Base-by-base conservation (phyloP, 2,329 filamentous ascomycete species). In the Sphaerulina musiva region DNA sequence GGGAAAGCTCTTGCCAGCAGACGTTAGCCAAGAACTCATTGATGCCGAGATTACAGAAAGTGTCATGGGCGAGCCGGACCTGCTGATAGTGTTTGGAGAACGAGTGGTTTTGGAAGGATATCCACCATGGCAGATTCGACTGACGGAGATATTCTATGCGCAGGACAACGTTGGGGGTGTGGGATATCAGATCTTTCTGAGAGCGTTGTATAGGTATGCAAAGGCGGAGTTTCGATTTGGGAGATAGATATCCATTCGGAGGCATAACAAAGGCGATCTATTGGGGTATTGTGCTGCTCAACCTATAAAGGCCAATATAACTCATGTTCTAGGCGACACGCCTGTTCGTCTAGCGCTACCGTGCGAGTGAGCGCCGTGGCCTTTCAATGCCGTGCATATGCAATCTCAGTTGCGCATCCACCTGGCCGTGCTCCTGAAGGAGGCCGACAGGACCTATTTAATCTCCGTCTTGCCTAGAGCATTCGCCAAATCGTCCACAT, bases 81-180 rank as follows among this genome's bases (percentile, higher is more conserved):
- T 98, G 11, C 75, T 98, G 55, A 81, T 98, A 51, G 75, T 95
- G 7, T 98, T 98, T 69, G 84, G 86, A 1, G 88, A 91, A 3
- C 82, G 84, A 47, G 83, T 97, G 51, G 85, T 90, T 68, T 74
- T 98, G 43, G 85, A 89, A 51, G 90, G 93, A 8, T 98, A 97
- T 69, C 93, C 93, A 8, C 93, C 93, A 1, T 98, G 93, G 93
- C 93, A 96, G 73, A 81, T 97, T 58, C 82, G 93, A 42, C 75
- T 98, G 67, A 96, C 91, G 0, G 93, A 98, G 76, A 96, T 98
- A 54, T 96, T 91, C 68, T 82, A 76, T 69, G 80, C 80, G 47
- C 61, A 59, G 47, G 58, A 65, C 50, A 62, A 69, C 51, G 56
- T 53, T 8, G 65, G 60, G 59, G 84, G 84, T 1, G 91, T 98